A percentile compares a stretch with the other conserved stretches of the same genome.
phyloP scores from a whole-genome alignment of 805 yeast species.

The Yarrowia sp. region DNA sequence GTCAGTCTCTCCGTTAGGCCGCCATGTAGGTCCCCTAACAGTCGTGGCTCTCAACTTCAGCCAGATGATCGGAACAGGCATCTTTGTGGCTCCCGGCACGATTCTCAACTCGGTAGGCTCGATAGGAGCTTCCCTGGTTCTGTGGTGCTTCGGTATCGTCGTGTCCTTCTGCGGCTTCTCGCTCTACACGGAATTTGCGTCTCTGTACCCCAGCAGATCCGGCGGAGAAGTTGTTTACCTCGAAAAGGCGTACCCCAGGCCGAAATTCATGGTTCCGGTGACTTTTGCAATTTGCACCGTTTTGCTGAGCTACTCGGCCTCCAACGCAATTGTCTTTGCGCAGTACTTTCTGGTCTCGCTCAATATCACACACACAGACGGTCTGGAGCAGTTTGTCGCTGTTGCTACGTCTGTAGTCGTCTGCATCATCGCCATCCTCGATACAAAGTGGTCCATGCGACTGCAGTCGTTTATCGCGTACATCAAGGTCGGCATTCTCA shows the following conservation, averaged over 20 bases:
- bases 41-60: conserved; percentile 10
- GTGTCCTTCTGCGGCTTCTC: conserved; percentile 2
- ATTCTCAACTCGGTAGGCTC: conserved; percentile 57
- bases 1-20: neutral
- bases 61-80: conserved; percentile 12
- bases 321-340: conserved; percentile 8
- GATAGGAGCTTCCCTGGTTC: conserved; percentile 53
- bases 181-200: conserved; percentile 4
- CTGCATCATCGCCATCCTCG: neutral
- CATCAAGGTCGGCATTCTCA: conserved; percentile 6
- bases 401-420: neutral
- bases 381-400: neutral
- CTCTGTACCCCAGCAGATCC: conserved; percentile 32
- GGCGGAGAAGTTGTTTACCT: conserved; percentile 3
- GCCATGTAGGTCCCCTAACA: neutral
- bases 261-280: conserved; percentile 2
- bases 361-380: neutral
- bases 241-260: conserved; percentile 5
- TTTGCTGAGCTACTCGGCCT: neutral
- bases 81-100: conserved; percentile 4
- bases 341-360: neutral
- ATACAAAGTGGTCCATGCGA: conserved; percentile 6
- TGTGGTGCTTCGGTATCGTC: conserved; percentile 54
- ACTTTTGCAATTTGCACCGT: conserved; percentile 14
- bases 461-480: neutral